Conservation (phyloP, 1,284 basidiomycete genomes). For the Papiliotrema fonsecae region DNA sequence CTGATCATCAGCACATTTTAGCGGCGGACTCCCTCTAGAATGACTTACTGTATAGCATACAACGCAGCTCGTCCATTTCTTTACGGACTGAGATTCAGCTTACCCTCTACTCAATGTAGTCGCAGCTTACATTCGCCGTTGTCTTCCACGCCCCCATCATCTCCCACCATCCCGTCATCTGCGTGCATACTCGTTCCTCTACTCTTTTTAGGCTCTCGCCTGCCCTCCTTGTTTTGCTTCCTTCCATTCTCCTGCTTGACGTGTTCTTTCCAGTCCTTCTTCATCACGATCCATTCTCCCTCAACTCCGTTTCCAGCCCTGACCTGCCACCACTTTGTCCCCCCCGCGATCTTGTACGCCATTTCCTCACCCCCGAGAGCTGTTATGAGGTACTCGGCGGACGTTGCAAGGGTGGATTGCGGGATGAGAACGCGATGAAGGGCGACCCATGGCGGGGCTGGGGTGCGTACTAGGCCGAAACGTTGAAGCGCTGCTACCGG, state of each 20-base stretch:
- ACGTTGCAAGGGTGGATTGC: slow-evolving; percentile 62
- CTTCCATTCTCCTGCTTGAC: slow-evolving; percentile 28
- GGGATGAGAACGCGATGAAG: slow-evolving; percentile 67
- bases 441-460: slow-evolving; percentile 82
- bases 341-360: slow-evolving; percentile 72
- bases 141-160: slow-evolving; percentile 13
- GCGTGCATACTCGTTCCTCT: slow-evolving; percentile 1
- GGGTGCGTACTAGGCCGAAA: slow-evolving; percentile 79
- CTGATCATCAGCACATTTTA: slow-evolving; percentile 23
- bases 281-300: slow-evolving; percentile 80
- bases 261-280: slow-evolving; percentile 51
- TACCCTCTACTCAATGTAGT: neutral
- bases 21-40: neutral
- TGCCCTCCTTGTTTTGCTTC: slow-evolving; percentile 18
- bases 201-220: slow-evolving; percentile 20
- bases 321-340: slow-evolving; percentile 95
- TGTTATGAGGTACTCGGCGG: slow-evolving; percentile 69
- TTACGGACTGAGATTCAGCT: slow-evolving; percentile 45
- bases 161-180: slow-evolving; percentile 20
- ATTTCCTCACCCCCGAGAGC: slow-evolving; percentile 78
- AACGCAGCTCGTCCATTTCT: slow-evolving; percentile 78
- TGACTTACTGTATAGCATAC: slow-evolving; percentile 65
- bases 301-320: slow-evolving; percentile 72
- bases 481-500: slow-evolving; percentile 79
- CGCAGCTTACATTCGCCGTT: slow-evolving; percentile 24